Base-by-base conservation (phyloP, 208 protist species). In the Trypanosoma platydactyli region DNA sequence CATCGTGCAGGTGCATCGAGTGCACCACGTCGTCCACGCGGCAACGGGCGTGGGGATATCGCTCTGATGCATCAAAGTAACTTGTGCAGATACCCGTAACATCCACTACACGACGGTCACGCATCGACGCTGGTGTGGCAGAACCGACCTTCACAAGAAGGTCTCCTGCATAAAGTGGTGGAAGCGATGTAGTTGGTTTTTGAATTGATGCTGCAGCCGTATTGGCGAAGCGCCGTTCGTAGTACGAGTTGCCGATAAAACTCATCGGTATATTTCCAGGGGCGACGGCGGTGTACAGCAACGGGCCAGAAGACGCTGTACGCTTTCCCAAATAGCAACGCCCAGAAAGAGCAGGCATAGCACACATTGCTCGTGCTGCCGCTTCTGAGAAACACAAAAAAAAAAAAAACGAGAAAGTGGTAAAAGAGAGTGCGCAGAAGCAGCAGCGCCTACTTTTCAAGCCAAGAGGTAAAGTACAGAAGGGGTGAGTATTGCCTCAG, bases 1-100 rank as follows among this genome's bases (percentile, higher is more conserved):
- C 89, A 55, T 94, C 84, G 64, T 92, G 78, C 16, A 88, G 60
- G 75, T 94, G 89, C 89, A 94, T 94, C 7, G 73, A 88, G n/a
- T 74, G 29, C 6, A 92, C 40, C 9, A 81, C 74, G 68, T 84
- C 84, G 33, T 89, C 81, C 7, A 91, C 24, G 9, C 76, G 76
- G 16, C 62, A 64, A 29, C 85, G 65, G 0, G 76, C 76, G 0
- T 52, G 42, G 0, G 54, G 42, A 45, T 76, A 51, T 16, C 71
- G 66, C 61, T 87, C 84, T 18, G 76, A 77, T 12, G 71, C 75
- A 42, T 85, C 71, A 15, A 87, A 51, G 49, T 71, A 92, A 72
- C 84, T 92, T 20, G 86, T 92, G 24, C 76, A 61, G 42, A 91
- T 61, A 11, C 89, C 89, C 4, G 83, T 84, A 11, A 92, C 85